These are phyloP conservation scores for Pascua sp. DNA, from an alignment of 1,284 basidiomycete species.

Conservation along the genomic window DNA sequence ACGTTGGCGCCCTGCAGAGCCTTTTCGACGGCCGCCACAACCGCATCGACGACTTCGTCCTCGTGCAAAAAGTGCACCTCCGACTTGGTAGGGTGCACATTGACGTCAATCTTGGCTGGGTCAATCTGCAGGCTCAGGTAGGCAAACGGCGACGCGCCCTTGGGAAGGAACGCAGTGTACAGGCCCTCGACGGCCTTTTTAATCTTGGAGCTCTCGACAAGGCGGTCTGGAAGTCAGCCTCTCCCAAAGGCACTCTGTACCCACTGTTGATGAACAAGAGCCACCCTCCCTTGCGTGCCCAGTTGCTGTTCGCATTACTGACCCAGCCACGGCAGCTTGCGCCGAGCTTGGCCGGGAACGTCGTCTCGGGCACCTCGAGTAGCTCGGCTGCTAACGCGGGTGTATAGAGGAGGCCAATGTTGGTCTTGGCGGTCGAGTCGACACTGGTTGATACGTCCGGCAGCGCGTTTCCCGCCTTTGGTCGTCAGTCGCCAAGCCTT, in stretches of 20 bases:
- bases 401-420: conserved; percentile 80
- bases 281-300: conserved; percentile 69
- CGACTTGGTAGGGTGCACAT: conserved; percentile 96
- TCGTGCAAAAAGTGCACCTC: conserved; percentile 95
- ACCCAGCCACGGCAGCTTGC: conserved; percentile 68
- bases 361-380: conserved; percentile 55
- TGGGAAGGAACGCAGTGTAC: conserved; percentile 83
- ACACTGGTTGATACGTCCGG: conserved; percentile 82
- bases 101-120: conserved; percentile 87
- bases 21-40: conserved; percentile 70
- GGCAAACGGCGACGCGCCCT: conserved; percentile 84
- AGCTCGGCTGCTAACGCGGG: conserved; percentile 77
- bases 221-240: conserved; percentile 62
- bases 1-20: conserved; percentile 64
- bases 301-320: conserved; percentile 84
- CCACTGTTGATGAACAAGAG: conserved; percentile 96
- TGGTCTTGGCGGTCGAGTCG: conserved; percentile 62
- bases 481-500: background rate
- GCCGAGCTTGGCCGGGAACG: conserved; percentile 47
- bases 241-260: conserved; percentile 34
- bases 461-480: conserved; percentile 63
- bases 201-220: conserved; percentile 85
- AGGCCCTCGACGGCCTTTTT: conserved; percentile 83
- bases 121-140: conserved; percentile 86
- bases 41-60: conserved; percentile 75